Evolutionary conservation across 1,284 basidiomycete genomes (phyloP).

Genomic region (Apiotrichum sp.): DNA sequence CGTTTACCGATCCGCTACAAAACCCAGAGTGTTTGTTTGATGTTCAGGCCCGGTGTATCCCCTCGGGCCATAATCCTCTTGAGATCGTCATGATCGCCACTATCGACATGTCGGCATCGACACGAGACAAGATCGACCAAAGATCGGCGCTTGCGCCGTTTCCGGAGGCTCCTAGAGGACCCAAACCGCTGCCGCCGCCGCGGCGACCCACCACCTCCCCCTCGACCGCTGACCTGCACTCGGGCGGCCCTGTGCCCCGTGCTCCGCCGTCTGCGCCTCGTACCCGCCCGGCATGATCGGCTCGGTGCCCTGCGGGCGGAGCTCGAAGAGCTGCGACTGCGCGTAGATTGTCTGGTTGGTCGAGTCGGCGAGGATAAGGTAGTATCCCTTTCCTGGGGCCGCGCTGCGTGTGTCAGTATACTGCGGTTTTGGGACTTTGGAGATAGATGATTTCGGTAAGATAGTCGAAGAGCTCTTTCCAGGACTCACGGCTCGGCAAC

Average conservation of each 20-base stretch:
- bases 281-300: constrained; percentile 4
- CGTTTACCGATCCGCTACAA: too few relatives aligned
- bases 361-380: neutral
- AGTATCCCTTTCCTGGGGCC: neutral
- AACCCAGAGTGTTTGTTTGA: too few relatives aligned
- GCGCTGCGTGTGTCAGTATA: neutral
- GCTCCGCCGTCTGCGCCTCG: neutral
- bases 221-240: neutral
- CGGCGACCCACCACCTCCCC: neutral
- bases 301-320: constrained; percentile 8
- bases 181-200: too few relatives aligned
- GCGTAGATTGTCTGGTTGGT: constrained; percentile 9
- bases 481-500: neutral
- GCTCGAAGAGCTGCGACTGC: constrained; percentile 11
- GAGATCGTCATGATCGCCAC: too few relatives aligned
- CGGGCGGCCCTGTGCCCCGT: neutral
- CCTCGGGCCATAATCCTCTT: too few relatives aligned
- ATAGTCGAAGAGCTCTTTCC: neutral
- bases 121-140: too few relatives aligned
- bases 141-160: too few relatives aligned
- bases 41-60: too few relatives aligned
- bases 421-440: neutral
- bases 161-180: too few relatives aligned
- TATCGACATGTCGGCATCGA: too few relatives aligned
- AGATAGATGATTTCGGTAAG: too few relatives aligned